Base-by-base conservation (phyloP, 2,329 filamentous ascomycete species). In the Neonectria punicea region DNA sequence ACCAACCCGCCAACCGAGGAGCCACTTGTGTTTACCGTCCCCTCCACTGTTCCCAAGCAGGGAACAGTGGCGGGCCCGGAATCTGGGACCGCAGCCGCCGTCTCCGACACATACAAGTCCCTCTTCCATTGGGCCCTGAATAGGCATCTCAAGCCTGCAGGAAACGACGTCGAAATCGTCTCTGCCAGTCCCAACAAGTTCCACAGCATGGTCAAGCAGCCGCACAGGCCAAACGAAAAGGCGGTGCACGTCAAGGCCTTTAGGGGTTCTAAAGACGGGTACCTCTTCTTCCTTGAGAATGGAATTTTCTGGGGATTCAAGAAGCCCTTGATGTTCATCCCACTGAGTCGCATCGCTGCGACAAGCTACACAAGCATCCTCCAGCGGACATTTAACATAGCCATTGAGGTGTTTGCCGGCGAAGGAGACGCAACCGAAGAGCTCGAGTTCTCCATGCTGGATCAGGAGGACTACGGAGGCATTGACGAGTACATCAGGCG, bases 301-400 rank as follows among this genome's bases (percentile, higher is more conserved):
- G 90, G 90, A 14, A 91, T 92, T 58, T 75, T 92, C 8, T 92
- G 89, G 88, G 89, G 84, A 0, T 92, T 90, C 81, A 91, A 91
- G 78, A 92, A 92, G 77, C 90, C 90, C 0, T 76, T 92, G 2
- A 78, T 90, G 22, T 91, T 91, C 70, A 81, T 92, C 5, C 87
- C 89, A 5, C 82, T 90, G 18, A 84, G 86, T 57, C 82, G 85
- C 13, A 88, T 92, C 55, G 81, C 82, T 0, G 87, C 88, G 2
- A 82, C 91, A n/a, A 90, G 87, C 72, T 92, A 90, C 75, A 90
- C 89, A 5, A 90, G 82, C 63, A 88, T 92, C 28, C 80, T 92
- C 50, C 89, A 91, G 73, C 84, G 89, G 22, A 92, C 90, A 0
- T 92, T 92, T 71, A 92, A 91, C 71, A 84, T 92, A 49, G 87